Conservation (phyloP, 768 basidiomycete genomes). For the Suillus clintonianus region DNA sequence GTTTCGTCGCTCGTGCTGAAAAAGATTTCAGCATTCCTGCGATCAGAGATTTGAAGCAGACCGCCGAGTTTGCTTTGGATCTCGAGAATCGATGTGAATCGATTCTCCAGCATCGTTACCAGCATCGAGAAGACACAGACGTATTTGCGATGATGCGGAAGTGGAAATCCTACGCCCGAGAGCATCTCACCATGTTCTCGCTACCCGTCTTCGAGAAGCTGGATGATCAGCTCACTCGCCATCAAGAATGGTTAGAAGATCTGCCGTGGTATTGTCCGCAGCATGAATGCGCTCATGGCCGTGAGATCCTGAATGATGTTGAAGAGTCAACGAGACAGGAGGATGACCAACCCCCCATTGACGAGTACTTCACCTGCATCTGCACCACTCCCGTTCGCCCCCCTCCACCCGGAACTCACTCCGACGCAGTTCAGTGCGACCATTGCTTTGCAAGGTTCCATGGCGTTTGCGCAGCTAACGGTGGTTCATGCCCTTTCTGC, state of each 20-base stretch:
- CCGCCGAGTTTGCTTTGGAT: conserved; percentile 76
- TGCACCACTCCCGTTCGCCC: conserved; percentile 77
- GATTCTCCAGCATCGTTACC: conserved; percentile 66
- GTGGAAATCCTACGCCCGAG: conserved; percentile 72
- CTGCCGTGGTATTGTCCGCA: conserved; percentile 80
- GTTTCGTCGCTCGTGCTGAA: conserved; percentile 69
- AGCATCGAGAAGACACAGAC: conserved; percentile 55
- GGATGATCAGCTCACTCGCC: conserved; percentile 63
- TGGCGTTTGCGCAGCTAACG: conserved; percentile 80
- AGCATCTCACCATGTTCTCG: conserved; percentile 72
- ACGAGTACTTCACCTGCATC: conserved; percentile 86
- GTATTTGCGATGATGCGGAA: conserved; percentile 71
- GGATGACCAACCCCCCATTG: conserved; percentile 75
- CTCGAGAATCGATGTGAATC: conserved; percentile 76
- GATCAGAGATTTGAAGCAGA: conserved; percentile 64
- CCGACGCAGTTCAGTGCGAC: conserved; percentile 89
- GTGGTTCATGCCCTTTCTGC: conserved; percentile 91
- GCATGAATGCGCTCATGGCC: conserved; percentile 64
- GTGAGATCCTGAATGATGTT: conserved; percentile 72
- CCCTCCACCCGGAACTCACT: conserved; percentile 70
- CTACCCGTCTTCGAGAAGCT: conserved; percentile 75
- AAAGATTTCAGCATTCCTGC: conserved; percentile 75
- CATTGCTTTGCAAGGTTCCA: conserved; percentile 88
- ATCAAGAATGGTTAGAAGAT: conserved; percentile 71
- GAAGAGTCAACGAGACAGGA: conserved; percentile 72